phyloP scores from a whole-genome alignment of 306 rosid genomes.

The Adenanthera pavonina region DNA sequence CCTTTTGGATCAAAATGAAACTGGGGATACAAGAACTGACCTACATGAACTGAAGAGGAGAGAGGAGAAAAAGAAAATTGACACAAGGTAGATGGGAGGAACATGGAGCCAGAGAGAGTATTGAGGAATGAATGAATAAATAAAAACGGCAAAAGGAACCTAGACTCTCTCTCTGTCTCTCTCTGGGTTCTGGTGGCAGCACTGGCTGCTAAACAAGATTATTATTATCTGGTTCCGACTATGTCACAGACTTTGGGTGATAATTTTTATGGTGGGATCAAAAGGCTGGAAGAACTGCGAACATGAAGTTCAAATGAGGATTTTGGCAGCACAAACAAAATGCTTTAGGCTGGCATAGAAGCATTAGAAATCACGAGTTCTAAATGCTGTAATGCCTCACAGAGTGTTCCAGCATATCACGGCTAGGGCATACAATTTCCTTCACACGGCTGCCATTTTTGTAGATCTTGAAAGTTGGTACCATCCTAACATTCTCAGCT shows the following conservation, averaged over 20 bases:
- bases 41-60: slow-evolving; percentile 42
- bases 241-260: slow-evolving; percentile 62
- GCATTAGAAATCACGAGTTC: slow-evolving; percentile 49
- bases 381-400: slow-evolving; percentile 89
- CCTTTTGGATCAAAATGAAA: slow-evolving; percentile 33
- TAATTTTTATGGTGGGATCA: slow-evolving; percentile 51
- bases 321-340: slow-evolving; percentile 40
- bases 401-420: slow-evolving; percentile 85
- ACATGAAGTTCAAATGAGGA: slow-evolving; percentile 44
- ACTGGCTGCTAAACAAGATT: slow-evolving; percentile 61
- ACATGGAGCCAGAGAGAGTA: slow-evolving; percentile 77
- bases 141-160: slow-evolving; percentile 68
- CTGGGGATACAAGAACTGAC: slow-evolving; percentile 51
- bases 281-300: slow-evolving; percentile 48
- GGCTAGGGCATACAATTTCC: slow-evolving; percentile 88
- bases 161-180: slow-evolving; percentile 46
- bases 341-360: slow-evolving; percentile 41
- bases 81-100: slow-evolving; percentile 50
- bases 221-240: slow-evolving; percentile 66
- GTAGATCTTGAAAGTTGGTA: slow-evolving; percentile 97
- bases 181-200: slow-evolving; percentile 62
- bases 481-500: slow-evolving; percentile 76
- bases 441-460: slow-evolving; percentile 81
- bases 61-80: neutral
- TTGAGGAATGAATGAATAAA: slow-evolving; percentile 94